Percentiles rank a stretch among this genome's conserved stretches.
These are phyloP conservation scores for Bisporella sp. DNA, from an alignment of 2,329 filamentous ascomycete species.

Conservation along the genomic window DNA sequence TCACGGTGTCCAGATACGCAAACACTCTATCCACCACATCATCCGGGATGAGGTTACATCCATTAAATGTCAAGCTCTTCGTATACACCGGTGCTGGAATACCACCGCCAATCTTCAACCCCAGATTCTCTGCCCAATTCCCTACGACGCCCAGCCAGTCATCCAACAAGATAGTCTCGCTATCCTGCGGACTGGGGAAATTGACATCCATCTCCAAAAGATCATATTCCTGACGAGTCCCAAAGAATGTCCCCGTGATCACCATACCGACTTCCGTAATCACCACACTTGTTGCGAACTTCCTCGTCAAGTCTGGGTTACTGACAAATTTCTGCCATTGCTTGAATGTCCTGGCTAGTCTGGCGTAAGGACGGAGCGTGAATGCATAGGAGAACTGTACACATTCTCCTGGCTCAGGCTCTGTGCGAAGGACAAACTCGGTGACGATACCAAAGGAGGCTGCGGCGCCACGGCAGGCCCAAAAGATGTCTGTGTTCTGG, in stretches of 20 bases:
- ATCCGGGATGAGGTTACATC: constrained; percentile 40
- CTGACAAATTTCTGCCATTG: constrained; percentile 51
- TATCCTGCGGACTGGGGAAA: constrained; percentile 35
- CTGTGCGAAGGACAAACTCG: constrained; percentile 35
- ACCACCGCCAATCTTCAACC: constrained; percentile 24
- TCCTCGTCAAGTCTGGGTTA: constrained; percentile 47
- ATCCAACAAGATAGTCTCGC: constrained; percentile 40
- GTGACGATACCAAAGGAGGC: constrained; percentile 31
- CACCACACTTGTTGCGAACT: constrained; percentile 51
- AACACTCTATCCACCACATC: constrained; percentile 43
- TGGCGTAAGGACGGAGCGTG: constrained; percentile 38
- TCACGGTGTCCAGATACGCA: constrained; percentile 40
- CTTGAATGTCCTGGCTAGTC: constrained; percentile 43
- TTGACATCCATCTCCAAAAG: constrained; percentile 40
- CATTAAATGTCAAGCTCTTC: constrained; percentile 48
- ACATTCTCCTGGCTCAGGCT: constrained; percentile 46
- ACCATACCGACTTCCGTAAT: constrained; percentile 45
- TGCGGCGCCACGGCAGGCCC: constrained; percentile 27
- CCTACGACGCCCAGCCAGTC: constrained; percentile 58
- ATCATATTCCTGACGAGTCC: constrained; percentile 47
- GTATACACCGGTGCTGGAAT: constrained; percentile 35
- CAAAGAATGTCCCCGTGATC: constrained; percentile 56
- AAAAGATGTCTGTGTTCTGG: constrained; percentile 25
- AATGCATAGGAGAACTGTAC: constrained; percentile 53
- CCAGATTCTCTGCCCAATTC: constrained; percentile 42